Conservation (phyloP, 768 basidiomycete species). For the Hortiboletus campestris region DNA sequence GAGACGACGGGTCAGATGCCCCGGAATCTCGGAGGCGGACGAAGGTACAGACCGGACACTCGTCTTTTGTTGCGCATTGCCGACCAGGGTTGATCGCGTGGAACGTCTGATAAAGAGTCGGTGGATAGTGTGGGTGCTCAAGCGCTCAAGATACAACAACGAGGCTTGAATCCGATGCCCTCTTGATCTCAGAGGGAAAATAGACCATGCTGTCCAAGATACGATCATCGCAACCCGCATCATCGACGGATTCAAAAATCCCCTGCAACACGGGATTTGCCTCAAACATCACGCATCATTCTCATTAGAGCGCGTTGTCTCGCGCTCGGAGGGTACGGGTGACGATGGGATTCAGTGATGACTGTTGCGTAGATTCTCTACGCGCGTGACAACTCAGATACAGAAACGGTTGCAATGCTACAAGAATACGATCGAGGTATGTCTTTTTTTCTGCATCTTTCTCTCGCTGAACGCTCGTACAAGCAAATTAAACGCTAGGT, state of each 20-base stretch:
- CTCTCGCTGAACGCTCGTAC: conserved; percentile 25
- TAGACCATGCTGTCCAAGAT: conserved; percentile 29
- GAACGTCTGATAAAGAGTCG: too few species aligned
- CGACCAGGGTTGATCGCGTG: too few species aligned
- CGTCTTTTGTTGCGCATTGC: conserved; percentile 58
- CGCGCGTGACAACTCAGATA: conserved; percentile 69
- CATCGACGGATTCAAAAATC: conserved; percentile 74
- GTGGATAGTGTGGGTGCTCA: not conserved
- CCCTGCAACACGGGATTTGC: conserved; percentile 66
- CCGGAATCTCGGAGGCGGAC: conserved; percentile 36
- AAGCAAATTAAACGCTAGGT: conserved; percentile 74
- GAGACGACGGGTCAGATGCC: not conserved
- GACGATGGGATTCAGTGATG: not conserved
- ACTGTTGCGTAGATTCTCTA: conserved; percentile 56
- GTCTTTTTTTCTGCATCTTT: not conserved
- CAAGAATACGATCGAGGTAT: conserved; percentile 66
- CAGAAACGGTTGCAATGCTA: conserved; percentile 72
- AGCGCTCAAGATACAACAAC: too few species aligned
- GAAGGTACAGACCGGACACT: too few species aligned
- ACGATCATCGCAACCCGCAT: conserved; percentile 75
- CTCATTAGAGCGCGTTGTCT: conserved; percentile 65
- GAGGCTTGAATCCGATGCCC: conserved; percentile 21
- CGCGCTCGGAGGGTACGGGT: too few species aligned
- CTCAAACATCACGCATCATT: conserved; percentile 77
- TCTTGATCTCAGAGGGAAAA: conserved; percentile 74